Percentiles rank a stretch among this genome's conserved stretches.
These are phyloP conservation scores for Alliaria petiolata DNA, from an alignment of 345 rosid species.

Conservation along the genomic window DNA sequence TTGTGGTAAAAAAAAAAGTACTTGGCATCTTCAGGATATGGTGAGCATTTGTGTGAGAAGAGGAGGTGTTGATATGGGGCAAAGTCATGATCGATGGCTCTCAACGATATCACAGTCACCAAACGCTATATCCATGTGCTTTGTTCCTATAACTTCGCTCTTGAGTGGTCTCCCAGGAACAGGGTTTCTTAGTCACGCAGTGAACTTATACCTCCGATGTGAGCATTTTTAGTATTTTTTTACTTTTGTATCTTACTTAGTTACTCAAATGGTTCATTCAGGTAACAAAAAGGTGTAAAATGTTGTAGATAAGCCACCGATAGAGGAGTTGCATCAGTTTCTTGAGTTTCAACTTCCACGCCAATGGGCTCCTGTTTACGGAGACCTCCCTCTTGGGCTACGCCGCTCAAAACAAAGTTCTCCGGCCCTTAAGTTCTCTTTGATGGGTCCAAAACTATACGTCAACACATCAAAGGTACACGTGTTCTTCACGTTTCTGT, in stretches of 20 bases:
- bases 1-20: not conserved
- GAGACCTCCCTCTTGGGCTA: slow-evolving; percentile 84
- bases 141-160: slow-evolving; percentile 91
- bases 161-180: slow-evolving; percentile 75
- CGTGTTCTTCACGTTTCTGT: not conserved
- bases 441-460: slow-evolving; percentile 91
- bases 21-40: slow-evolving; percentile 44
- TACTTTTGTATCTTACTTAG: not conserved
- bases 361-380: slow-evolving; percentile 95
- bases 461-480: slow-evolving; percentile 68
- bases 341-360: slow-evolving; percentile 95
- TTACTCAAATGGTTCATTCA: not conserved
- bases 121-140: slow-evolving; percentile 81
- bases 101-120: slow-evolving; percentile 78
- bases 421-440: slow-evolving; percentile 75
- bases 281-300: not conserved
- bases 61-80: slow-evolving; percentile 72
- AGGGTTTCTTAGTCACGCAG: slow-evolving; percentile 83
- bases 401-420: slow-evolving; percentile 59
- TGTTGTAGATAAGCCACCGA: slow-evolving; percentile 84
- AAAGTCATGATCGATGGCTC: slow-evolving; percentile 84
- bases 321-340: slow-evolving; percentile 88
- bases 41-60: slow-evolving; percentile 49
- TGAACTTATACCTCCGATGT: slow-evolving; percentile 93
- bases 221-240: slow-evolving; percentile 13